These are phyloP conservation scores for Aegilops umbellulata DNA, from an alignment of 176 grass and related monocot species.

Conservation along the genomic window DNA sequence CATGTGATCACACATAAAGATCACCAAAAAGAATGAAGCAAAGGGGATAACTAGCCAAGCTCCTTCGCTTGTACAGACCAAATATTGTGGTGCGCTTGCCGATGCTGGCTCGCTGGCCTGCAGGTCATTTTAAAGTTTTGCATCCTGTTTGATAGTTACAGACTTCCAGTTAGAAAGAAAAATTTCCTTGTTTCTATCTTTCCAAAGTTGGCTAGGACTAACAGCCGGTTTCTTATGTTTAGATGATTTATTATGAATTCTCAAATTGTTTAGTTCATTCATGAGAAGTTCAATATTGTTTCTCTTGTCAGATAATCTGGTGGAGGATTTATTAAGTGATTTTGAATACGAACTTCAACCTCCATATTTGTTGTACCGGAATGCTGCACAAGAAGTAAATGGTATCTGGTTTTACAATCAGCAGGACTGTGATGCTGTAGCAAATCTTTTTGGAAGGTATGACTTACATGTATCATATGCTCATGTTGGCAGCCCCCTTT, in stretches of 20 bases:
- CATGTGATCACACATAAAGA: not conserved
- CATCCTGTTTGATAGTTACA: not conserved
- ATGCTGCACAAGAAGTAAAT: conserved; percentile 90
- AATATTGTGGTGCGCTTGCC: not conserved
- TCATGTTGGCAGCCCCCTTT: not conserved
- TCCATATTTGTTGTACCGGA: conserved; percentile 86
- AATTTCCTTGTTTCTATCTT: not conserved
- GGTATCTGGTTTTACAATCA: conserved; percentile 98
- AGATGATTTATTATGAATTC: not conserved
- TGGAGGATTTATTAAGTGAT: conserved; percentile 94
- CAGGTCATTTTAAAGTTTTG: not conserved
- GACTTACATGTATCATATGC: not conserved
- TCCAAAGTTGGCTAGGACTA: not conserved
- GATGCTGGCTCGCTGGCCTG: not conserved
- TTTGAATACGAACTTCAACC: conserved; percentile 94
- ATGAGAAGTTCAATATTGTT: not conserved
- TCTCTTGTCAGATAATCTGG: conserved; percentile 73
- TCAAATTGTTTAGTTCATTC: not conserved
- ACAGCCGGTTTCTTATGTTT: not conserved
- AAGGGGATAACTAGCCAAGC: not conserved
- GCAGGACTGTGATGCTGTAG: conserved; percentile 76
- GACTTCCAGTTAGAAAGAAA: not conserved
- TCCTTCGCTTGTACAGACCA: not conserved
- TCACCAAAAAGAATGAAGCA: not conserved
- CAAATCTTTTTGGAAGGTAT: conserved; percentile 84